phyloP scores from a whole-genome alignment of 2,329 filamentous ascomycete species.

The Apiospora saccharicola region DNA sequence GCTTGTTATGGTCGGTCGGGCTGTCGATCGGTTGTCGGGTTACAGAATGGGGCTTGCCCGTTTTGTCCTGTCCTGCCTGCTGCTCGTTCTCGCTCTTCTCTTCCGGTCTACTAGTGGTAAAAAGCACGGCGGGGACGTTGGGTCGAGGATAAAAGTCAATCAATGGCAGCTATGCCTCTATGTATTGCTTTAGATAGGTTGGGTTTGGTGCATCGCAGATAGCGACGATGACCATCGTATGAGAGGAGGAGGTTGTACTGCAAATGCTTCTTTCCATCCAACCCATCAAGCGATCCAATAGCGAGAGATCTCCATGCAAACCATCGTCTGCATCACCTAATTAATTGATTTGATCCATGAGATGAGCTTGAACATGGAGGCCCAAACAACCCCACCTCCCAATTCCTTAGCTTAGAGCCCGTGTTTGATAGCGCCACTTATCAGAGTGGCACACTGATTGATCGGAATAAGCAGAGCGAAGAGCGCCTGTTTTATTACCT shows the following conservation, averaged over 20 bases:
- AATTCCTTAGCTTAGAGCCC: neutral
- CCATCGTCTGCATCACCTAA: conserved; percentile 16
- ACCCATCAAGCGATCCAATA: conserved; percentile 7
- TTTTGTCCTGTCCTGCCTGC: neutral
- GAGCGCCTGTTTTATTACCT: neutral
- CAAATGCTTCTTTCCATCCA: conserved; percentile 14
- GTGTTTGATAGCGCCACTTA: conserved; percentile 13
- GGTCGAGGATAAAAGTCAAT: conserved; percentile 15
- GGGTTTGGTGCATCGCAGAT: neutral
- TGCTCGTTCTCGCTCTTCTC: neutral
- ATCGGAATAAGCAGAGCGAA: neutral
- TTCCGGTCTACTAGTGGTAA: neutral
- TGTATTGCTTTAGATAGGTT: neutral
- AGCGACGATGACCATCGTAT: conserved; percentile 15
- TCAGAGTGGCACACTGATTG: neutral
- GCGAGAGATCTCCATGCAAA: conserved; percentile 1
- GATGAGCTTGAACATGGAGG: conserved; percentile 13
- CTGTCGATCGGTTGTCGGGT: conserved; percentile 13
- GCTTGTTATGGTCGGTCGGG: neutral
- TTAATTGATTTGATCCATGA: conserved; percentile 13
- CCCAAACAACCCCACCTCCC: conserved; percentile 18
- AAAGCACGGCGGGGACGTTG: neutral
- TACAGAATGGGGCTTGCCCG: conserved; percentile 1
- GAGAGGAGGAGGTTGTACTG: conserved; percentile 14
- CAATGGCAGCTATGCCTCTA: neutral